Conservation (phyloP, 768 basidiomycete genomes). For the Cytidiella melzeri region DNA sequence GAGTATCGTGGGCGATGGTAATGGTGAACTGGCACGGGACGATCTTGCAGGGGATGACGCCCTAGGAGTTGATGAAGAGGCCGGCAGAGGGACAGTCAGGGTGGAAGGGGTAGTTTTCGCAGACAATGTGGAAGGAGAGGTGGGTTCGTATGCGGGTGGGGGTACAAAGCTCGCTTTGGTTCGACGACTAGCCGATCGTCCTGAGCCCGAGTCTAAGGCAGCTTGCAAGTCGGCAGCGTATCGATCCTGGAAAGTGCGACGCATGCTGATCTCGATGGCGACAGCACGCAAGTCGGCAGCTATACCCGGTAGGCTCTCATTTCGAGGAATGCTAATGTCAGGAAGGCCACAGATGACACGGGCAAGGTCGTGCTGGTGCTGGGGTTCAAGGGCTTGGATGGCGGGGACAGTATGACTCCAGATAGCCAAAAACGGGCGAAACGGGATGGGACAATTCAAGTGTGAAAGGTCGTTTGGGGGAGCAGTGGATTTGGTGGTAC, state of each 20-base stretch:
- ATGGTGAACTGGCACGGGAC: slow-evolving; percentile 13
- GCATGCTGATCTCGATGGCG: slow-evolving; percentile 81
- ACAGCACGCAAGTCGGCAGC: slow-evolving; percentile 81
- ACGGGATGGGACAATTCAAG: slow-evolving; percentile 63
- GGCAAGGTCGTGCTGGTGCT: slow-evolving; percentile 77
- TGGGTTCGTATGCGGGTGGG: slow-evolving; percentile 55
- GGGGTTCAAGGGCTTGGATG: slow-evolving; percentile 57
- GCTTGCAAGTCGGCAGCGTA: slow-evolving; percentile 73
- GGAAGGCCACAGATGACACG: slow-evolving; percentile 66
- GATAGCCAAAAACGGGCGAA: slow-evolving; percentile 62
- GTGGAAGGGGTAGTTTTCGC: slow-evolving; percentile 17
- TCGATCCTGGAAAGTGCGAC: slow-evolving; percentile 77
- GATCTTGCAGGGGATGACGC: slow-evolving; percentile 22
- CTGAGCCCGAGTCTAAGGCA: slow-evolving; percentile 60
- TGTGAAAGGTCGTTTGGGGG: slow-evolving; percentile 55
- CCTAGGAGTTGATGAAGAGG: slow-evolving; percentile 14
- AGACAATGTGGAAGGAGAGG: slow-evolving; percentile 20
- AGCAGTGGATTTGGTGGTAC: slow-evolving; percentile 34
- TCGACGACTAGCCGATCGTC: slow-evolving; percentile 27
- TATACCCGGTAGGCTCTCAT: slow-evolving; percentile 47
- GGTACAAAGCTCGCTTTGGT: slow-evolving; percentile 61
- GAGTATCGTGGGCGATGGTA: slow-evolving; percentile 26
- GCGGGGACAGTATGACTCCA: slow-evolving; percentile 63
- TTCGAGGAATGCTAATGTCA: slow-evolving; percentile 34
- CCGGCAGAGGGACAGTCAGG: slow-evolving; percentile 18